phyloP scores from a whole-genome alignment of 1,284 basidiomycete genomes.

The Ceratobasidium sp. region DNA sequence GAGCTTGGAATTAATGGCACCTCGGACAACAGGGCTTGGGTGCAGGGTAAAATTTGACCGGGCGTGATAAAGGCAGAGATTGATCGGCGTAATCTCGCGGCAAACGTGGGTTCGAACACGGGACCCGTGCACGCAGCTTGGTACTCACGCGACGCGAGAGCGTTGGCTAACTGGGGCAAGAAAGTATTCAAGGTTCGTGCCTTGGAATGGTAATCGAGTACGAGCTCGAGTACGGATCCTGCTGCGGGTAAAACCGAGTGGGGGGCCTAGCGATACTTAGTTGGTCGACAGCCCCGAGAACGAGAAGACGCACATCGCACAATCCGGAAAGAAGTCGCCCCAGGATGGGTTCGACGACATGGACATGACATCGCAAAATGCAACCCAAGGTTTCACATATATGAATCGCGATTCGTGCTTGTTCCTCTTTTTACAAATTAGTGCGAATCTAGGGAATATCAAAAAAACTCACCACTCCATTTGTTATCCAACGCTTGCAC shows the following conservation, averaged over 20 bases:
- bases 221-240: slow-evolving; percentile 55
- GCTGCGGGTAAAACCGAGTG: slow-evolving; percentile 25
- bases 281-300: slow-evolving; percentile 2
- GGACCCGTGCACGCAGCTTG: slow-evolving; percentile 52
- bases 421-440: slow-evolving; percentile 7
- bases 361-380: slow-evolving; percentile 61
- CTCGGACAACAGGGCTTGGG: slow-evolving; percentile 19
- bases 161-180: slow-evolving; percentile 53
- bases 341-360: slow-evolving; percentile 58
- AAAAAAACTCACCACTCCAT: slow-evolving; percentile 38
- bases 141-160: slow-evolving; percentile 50
- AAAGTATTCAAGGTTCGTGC: slow-evolving; percentile 66
- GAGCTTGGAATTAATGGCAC: slow-evolving; percentile 49
- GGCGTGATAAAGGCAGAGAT: slow-evolving; percentile 62
- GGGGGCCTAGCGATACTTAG: slow-evolving; percentile 12
- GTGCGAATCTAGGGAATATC: not conserved
- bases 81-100: slow-evolving; percentile 59
- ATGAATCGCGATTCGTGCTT: slow-evolving; percentile 13
- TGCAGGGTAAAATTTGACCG: slow-evolving; percentile 53
- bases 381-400: slow-evolving; percentile 18
- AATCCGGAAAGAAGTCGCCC: slow-evolving; percentile 58
- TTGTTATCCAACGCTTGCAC: slow-evolving; percentile 30
- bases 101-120: slow-evolving; percentile 54
- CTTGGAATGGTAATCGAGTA: slow-evolving; percentile 68
- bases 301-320: slow-evolving; percentile 53